These are phyloP conservation scores for Chalciporus piperatus DNA, from an alignment of 768 basidiomycete genomes.

Conservation along the genomic window DNA sequence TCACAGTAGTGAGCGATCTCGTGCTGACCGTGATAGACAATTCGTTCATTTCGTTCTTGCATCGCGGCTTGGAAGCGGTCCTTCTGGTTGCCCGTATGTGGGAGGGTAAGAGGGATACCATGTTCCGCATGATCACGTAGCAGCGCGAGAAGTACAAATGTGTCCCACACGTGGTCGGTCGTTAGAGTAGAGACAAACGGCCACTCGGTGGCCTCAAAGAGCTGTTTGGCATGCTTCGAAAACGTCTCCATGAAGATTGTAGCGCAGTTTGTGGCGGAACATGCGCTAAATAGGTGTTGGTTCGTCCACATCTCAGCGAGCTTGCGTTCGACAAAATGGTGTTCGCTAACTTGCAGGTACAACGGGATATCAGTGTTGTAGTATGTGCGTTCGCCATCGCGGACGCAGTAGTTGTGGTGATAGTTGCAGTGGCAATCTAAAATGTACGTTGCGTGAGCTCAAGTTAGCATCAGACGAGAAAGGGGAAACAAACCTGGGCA, in stretches of 20 bases:
- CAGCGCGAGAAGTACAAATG: slow-evolving; percentile 21
- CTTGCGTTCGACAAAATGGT: slow-evolving; percentile 24
- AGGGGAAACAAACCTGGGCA: not conserved
- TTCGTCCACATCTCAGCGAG: slow-evolving; percentile 12
- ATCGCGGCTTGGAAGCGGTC: slow-evolving; percentile 25
- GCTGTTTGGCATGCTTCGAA: not conserved
- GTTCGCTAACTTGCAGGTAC: slow-evolving; percentile 27
- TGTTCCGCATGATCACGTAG: slow-evolving; percentile 18
- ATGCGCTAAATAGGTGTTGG: not conserved
- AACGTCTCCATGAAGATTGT: not conserved
- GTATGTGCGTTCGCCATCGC: not conserved
- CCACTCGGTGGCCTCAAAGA: not conserved
- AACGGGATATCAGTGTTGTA: not conserved
- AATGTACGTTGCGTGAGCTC: not conserved
- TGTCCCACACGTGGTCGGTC: slow-evolving; percentile 23
- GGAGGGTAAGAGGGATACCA: slow-evolving; percentile 13
- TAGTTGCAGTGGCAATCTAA: not conserved
- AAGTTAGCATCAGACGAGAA: not conserved
- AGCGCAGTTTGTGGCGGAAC: not conserved
- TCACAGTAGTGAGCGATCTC: not conserved
- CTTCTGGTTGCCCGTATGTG: slow-evolving; percentile 22
- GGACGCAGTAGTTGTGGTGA: not conserved
- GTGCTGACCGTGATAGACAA: not conserved
- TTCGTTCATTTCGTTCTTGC: not conserved
- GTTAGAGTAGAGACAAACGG: slow-evolving; percentile 6